phyloP scores from a whole-genome alignment of 768 basidiomycete genomes.

The Naganishia kalamii region DNA sequence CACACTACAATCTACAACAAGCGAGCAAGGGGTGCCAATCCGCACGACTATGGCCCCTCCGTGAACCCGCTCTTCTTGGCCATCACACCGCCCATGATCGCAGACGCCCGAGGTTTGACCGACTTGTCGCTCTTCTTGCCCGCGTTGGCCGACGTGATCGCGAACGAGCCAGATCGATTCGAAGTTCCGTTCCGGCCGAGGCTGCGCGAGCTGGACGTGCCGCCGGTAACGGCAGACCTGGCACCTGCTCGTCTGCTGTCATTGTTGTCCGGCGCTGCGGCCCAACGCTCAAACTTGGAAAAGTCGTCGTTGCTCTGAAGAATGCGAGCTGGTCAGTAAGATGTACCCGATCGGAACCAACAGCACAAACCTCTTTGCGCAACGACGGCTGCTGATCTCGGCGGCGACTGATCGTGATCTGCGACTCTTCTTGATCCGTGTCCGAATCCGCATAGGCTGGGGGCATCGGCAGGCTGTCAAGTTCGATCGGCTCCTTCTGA shows the following conservation, averaged over 20 bases:
- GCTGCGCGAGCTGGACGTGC: not conserved
- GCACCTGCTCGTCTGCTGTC: conserved; percentile 5
- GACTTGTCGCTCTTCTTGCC: conserved; percentile 3
- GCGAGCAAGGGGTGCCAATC: no score
- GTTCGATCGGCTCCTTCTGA: conserved; percentile 10
- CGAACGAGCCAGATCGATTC: not conserved
- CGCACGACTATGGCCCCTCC: not conserved
- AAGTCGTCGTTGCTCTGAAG: not conserved
- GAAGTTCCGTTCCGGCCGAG: conserved; percentile 3
- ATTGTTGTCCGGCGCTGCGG: not conserved
- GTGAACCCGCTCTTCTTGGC: conserved; percentile 13
- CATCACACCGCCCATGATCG: conserved; percentile 6
- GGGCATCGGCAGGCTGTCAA: not conserved
- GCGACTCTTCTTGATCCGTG: conserved; percentile 17
- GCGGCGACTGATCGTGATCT: conserved; percentile 12
- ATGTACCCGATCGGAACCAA: not conserved
- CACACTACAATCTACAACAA: no score
- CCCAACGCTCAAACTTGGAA: conserved; percentile 9
- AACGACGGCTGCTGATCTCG: conserved; percentile 6
- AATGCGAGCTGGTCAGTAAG: not conserved
- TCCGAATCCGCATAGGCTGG: not conserved
- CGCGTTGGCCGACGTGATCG: no score
- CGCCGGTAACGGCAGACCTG: conserved; percentile 1
- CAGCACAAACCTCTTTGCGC: not conserved
- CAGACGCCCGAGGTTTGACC: not conserved